These are phyloP conservation scores for Flaveria robusta DNA, from an alignment of 129 eudicot species.

Conservation along the genomic window DNA sequence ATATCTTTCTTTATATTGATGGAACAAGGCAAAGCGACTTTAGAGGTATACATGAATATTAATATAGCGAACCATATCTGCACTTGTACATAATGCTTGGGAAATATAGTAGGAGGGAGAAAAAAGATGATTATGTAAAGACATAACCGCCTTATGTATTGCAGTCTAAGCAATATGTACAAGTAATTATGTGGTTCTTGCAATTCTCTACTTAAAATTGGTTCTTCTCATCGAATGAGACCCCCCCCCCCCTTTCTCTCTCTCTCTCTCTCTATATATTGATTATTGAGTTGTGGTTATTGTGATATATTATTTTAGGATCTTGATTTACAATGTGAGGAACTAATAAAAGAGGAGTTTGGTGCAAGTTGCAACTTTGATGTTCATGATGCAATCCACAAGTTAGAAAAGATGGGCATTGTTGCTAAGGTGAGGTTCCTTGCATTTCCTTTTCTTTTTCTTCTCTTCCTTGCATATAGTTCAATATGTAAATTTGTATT, in stretches of 20 bases:
- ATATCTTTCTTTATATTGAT: slow-evolving; percentile 74
- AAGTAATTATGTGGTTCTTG: background rate
- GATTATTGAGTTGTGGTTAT: slow-evolving; percentile 1
- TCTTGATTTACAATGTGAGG: slow-evolving; percentile 83
- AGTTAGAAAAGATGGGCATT: slow-evolving; percentile 84
- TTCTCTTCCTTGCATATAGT: background rate
- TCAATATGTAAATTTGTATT: background rate
- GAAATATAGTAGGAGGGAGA: too few species aligned
- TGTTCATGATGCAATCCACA: slow-evolving; percentile 87
- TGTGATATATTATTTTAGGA: slow-evolving; percentile 46
- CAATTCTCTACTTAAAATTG: background rate
- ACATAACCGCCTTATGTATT: background rate
- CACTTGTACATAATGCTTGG: background rate
- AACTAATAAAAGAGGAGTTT: slow-evolving; percentile 79
- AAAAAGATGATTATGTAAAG: background rate
- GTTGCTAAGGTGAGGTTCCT: slow-evolving; percentile 75
- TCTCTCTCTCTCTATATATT: background rate
- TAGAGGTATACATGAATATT: slow-evolving; percentile 45
- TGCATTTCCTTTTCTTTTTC: background rate
- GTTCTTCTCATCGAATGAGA: background rate
- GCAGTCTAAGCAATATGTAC: background rate
- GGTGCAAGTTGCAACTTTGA: slow-evolving; percentile 83
- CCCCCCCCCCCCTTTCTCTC: background rate
- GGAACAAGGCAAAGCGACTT: slow-evolving; percentile 91
- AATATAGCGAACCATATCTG: background rate